Conservation (phyloP, 2,329 filamentous ascomycete species). For the Aureobasidium sp. region DNA sequence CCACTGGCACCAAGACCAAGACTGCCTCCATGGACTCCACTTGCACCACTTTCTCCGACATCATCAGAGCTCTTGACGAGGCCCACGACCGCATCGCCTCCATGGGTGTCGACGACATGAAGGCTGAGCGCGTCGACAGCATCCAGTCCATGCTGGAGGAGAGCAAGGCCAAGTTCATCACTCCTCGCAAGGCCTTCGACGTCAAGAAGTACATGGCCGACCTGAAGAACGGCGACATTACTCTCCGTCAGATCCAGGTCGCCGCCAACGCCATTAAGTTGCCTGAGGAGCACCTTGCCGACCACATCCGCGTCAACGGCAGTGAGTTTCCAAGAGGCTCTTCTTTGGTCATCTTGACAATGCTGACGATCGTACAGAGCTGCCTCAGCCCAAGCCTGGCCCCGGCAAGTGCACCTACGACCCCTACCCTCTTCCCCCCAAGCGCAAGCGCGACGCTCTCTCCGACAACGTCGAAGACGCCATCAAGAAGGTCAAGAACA, state of each 20-base stretch:
- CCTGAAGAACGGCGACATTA: neutral
- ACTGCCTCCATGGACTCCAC: neutral
- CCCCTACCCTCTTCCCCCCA: neutral
- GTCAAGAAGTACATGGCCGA: neutral
- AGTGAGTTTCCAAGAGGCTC: neutral
- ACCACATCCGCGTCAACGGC: neutral
- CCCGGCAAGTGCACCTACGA: neutral
- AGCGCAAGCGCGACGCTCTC: neutral
- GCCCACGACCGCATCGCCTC: neutral
- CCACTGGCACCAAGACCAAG: neutral
- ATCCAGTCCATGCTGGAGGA: neutral
- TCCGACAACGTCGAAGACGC: conserved; percentile 2
- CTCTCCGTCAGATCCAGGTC: neutral
- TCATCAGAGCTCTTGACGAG: neutral
- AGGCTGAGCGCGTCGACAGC: neutral
- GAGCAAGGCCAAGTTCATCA: neutral
- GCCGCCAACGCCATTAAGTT: neutral
- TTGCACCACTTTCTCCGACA: neutral
- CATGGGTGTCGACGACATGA: neutral
- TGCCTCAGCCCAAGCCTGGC: neutral
- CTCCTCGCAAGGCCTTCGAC: neutral
- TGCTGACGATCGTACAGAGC: neutral
- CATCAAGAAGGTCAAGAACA: conserved; percentile 6
- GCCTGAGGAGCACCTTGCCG: conserved; percentile 14
- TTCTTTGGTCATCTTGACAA: neutral